Percentiles rank a stretch among this genome's conserved stretches.
Evolutionary conservation across 176 grass and related monocot genomes (phyloP).

Genomic region (Oryza officinalis): DNA sequence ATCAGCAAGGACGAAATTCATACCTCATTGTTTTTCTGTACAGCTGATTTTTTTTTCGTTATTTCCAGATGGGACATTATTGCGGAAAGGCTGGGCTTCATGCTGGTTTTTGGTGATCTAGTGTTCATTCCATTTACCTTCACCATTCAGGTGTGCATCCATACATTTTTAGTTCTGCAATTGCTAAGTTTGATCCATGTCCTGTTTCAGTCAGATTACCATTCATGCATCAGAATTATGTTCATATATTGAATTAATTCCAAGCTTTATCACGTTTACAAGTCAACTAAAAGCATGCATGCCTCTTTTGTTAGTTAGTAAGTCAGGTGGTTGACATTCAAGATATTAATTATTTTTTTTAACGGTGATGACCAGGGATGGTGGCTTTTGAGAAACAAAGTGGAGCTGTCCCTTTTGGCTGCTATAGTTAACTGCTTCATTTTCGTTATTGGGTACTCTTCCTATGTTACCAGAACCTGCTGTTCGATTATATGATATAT

Average conservation of each 20-base stretch:
- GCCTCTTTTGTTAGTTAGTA: not conserved
- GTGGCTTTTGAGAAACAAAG: conserved; percentile 91
- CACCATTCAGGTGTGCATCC: conserved; percentile 74
- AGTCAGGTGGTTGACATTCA: conserved; percentile 2
- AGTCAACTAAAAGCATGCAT: not conserved
- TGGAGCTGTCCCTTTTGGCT: conserved; percentile 63
- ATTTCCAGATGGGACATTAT: conserved; percentile 96
- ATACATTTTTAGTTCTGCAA: not conserved
- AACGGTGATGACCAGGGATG: conserved; percentile 60
- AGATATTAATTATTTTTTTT: conserved; percentile 7
- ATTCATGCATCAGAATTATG: conserved; percentile 3
- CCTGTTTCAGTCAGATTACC: not conserved
- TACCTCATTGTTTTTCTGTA: not conserved
- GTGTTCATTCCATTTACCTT: conserved; percentile 99
- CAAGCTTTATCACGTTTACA: conserved; percentile 4
- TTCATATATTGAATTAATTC: not conserved
- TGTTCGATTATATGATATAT: conserved; percentile 3
- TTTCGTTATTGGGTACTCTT: conserved; percentile 79
- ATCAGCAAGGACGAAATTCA: not conserved
- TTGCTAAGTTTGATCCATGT: not conserved
- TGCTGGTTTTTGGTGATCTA: conserved; percentile 97
- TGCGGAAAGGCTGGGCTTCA: conserved; percentile 94
- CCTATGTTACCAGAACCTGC: not conserved
- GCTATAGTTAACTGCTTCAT: conserved; percentile 60
- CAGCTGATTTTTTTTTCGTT: not conserved